phyloP scores from a whole-genome alignment of 1,284 basidiomycete species.

The Boletellus deceptivus region DNA sequence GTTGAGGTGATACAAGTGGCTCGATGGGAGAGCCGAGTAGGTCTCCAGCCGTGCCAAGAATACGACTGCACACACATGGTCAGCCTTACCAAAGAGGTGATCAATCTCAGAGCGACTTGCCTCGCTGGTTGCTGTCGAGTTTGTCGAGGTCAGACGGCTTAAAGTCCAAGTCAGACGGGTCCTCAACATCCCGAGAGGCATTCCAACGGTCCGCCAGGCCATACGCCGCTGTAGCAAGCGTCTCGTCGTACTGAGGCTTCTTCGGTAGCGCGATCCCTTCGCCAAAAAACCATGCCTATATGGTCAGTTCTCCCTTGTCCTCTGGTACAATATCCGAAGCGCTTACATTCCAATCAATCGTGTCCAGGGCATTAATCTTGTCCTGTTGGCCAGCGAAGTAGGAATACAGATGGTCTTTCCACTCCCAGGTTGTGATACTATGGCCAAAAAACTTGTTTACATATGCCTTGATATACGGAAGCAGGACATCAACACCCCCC shows the following conservation, averaged over 20 bases:
- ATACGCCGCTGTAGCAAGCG: slow-evolving; percentile 72
- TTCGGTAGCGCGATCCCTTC: slow-evolving; percentile 78
- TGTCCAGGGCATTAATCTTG: slow-evolving; percentile 69
- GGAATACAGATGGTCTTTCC: slow-evolving; percentile 84
- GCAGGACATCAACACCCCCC: slow-evolving; percentile 83
- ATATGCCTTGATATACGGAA: slow-evolving; percentile 82
- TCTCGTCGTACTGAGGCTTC: slow-evolving; percentile 80
- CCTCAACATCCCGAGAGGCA: slow-evolving; percentile 50
- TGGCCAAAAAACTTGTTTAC: slow-evolving; percentile 79
- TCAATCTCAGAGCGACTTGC: slow-evolving; percentile 33
- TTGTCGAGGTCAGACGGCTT: slow-evolving; percentile 50
- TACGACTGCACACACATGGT: slow-evolving; percentile 46
- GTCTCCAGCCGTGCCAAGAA: slow-evolving; percentile 72
- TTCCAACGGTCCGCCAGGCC: slow-evolving; percentile 81
- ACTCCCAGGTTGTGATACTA: slow-evolving; percentile 86
- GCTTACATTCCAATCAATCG: slow-evolving; percentile 79
- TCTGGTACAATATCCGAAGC: background rate
- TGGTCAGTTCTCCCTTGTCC: background rate
- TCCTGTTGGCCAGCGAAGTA: slow-evolving; percentile 70
- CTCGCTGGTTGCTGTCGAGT: slow-evolving; percentile 68
- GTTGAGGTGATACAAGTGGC: slow-evolving; percentile 56
- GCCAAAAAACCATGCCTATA: slow-evolving; percentile 84
- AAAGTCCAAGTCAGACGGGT: slow-evolving; percentile 52
- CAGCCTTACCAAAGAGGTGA: background rate
- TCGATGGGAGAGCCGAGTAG: slow-evolving; percentile 52